Evolutionary conservation across 2,329 filamentous ascomycete species (phyloP), one percentile per base, ranked within the genome.

Genomic region (Cladophialophora exuberans): DNA sequence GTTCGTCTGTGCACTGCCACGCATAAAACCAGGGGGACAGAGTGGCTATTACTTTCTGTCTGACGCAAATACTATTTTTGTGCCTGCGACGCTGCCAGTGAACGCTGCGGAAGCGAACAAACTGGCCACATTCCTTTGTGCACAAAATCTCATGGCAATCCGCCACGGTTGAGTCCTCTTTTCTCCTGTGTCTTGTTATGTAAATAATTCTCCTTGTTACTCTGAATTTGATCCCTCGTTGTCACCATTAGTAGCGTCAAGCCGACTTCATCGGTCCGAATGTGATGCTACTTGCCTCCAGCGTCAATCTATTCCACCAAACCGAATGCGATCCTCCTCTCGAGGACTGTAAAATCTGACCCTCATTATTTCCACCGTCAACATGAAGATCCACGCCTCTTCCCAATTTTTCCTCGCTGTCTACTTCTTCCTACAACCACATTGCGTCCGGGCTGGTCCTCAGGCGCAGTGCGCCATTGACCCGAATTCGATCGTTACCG

Each of bases 401-500:
- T n/a, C 60, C 7, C 60, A 52, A 10, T 62, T 64, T 50, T 63
- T 60, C 47, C 42, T 61, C 22, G 45, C 61, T 44, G 49, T 62
- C 53, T 60, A 57, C 47, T 35, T 61, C 30, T 51, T 64, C 39
- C 45, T 63, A 17, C 43, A 31, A 11, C 45, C 57, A 3, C 45
- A 46, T 30, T 56, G 52, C 49, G 52, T 59, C 9, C 46, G 33
- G n/a, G 62, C 59, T 13, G 59, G 61, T 25, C n/a, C 22, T 17
- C 46, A 42, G 22, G 28, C 62, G 5, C 60, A 62, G 47, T 64
- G 62, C 42, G 56, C 57, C 33, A 89, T 96, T 65, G 90, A 94
- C 36, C 90, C 92, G 15, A 86, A 87, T 64, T 84, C 90, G 58
- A 95, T 94, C 67, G 91, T 99, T 31, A 89, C 88, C 38, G 94